phyloP scores from a whole-genome alignment of 192 early-diverging fungal genomes.

The Thoreauomyces humboldtii region DNA sequence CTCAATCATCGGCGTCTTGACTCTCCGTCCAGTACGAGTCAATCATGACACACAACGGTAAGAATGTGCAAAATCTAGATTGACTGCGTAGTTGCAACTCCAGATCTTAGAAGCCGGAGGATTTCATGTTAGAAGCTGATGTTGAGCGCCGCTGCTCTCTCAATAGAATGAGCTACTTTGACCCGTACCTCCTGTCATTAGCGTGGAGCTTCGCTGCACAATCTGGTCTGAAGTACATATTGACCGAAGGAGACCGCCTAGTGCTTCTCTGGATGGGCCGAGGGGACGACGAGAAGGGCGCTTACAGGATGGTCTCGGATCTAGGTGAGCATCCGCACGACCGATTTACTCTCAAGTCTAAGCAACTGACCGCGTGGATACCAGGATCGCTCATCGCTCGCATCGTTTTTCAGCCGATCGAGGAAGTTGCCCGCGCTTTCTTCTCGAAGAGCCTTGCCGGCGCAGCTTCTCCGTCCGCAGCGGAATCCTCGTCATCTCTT shows the following conservation, averaged over 20 bases:
- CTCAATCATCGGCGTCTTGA: too few species aligned
- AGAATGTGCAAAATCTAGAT: too few species aligned
- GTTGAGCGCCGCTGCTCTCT: too few species aligned
- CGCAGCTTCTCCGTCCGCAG: too few species aligned
- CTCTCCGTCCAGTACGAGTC: too few species aligned
- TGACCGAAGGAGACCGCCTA: slow-evolving; percentile 98
- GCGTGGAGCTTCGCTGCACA: slow-evolving; percentile 77
- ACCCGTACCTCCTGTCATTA: slow-evolving; percentile 60
- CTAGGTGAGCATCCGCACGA: too few species aligned
- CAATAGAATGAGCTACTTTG: slow-evolving; percentile 63
- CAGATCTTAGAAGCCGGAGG: too few species aligned
- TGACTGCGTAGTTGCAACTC: too few species aligned
- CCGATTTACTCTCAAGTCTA: too few species aligned
- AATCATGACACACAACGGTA: too few species aligned
- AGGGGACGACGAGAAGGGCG: slow-evolving; percentile 28
- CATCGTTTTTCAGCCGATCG: slow-evolving; percentile 89
- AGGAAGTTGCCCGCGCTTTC: slow-evolving; percentile 82
- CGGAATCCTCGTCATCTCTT: too few species aligned
- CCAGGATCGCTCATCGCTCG: slow-evolving; percentile 83
- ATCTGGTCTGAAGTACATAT: slow-evolving; percentile 85
- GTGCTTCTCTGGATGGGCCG: slow-evolving; percentile 41
- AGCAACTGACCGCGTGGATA: neutral
- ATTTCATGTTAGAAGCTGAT: too few species aligned
- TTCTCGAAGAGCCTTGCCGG: slow-evolving; percentile 69
- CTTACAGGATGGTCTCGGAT: slow-evolving; percentile 35